Evolutionary conservation across 2,329 filamentous ascomycete genomes (phyloP).

Genomic region (Sporothrix mexicana): DNA sequence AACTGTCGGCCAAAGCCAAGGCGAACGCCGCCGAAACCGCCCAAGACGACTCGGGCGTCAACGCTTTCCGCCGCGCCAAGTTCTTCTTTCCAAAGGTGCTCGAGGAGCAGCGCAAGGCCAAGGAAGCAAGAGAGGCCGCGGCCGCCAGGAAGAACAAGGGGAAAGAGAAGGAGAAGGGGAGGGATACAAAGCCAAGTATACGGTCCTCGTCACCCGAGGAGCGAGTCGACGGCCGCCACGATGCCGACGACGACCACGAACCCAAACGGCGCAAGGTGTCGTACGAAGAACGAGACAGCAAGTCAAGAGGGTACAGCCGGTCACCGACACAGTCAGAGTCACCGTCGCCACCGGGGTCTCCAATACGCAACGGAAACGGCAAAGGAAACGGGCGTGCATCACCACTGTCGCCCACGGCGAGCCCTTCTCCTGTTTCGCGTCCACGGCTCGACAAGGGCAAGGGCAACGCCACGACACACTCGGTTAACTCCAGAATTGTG

Average conservation of each 20-base stretch:
- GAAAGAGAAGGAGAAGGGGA: slow-evolving; percentile 33
- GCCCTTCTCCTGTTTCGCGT: neutral
- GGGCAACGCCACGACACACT: slow-evolving; percentile 26
- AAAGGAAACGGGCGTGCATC: too few relatives aligned
- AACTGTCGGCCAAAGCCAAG: slow-evolving; percentile 30
- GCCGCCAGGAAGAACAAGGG: neutral
- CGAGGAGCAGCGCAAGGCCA: slow-evolving; percentile 39
- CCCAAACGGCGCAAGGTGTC: slow-evolving; percentile 37
- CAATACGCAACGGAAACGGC: too few relatives aligned
- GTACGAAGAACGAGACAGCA: slow-evolving; percentile 17
- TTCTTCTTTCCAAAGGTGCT: slow-evolving; percentile 51
- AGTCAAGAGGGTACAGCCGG: neutral
- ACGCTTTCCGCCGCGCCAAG: slow-evolving; percentile 58
- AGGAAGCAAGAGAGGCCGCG: neutral
- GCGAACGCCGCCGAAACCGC: neutral
- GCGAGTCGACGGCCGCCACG: neutral
- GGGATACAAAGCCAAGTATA: neutral
- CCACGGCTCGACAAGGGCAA: slow-evolving; percentile 32
- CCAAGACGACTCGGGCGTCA: slow-evolving; percentile 47
- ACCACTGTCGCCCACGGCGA: neutral
- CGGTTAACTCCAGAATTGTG: slow-evolving; percentile 24
- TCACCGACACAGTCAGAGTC: neutral
- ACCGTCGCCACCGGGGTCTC: too few relatives aligned
- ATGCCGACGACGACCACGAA: neutral
- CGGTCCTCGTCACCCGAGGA: neutral